Percentiles rank a stretch among this genome's conserved stretches.
These are phyloP conservation scores for Gnetum montanum DNA, from an alignment of 75 land plant genomes.

Conservation along the genomic window DNA sequence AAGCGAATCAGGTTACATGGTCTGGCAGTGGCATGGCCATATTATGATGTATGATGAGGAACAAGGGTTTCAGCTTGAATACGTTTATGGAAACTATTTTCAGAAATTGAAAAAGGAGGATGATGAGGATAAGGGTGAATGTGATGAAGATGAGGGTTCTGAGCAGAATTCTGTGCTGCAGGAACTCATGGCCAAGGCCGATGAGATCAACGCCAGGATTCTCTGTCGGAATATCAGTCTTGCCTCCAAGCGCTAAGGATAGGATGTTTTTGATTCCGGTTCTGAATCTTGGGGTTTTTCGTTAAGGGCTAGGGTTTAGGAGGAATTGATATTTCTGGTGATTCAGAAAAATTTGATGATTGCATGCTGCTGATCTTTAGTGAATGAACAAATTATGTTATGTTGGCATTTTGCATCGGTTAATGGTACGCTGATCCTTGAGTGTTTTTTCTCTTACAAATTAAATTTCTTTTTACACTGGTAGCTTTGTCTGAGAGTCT, in stretches of 20 bases:
- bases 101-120: constrained; percentile 7
- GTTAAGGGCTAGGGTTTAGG: no score
- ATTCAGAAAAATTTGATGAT: no score
- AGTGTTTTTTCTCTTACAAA: no score
- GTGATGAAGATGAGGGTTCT: not conserved
- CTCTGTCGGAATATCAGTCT: constrained; percentile 1
- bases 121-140: not conserved
- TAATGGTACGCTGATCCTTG: no score
- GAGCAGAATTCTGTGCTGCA: not conserved
- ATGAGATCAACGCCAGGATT: constrained; percentile 4
- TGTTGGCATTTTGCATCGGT: no score
- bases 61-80: constrained; percentile 24
- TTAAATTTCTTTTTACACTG: no score
- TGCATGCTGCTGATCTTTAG: no score
- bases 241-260: constrained; percentile 2
- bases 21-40: constrained; percentile 44
- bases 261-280: no score
- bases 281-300: no score
- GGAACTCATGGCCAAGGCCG: constrained; percentile 4
- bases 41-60: constrained; percentile 26
- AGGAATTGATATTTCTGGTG: no score
- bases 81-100: constrained; percentile 32
- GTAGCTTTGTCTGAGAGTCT: no score
- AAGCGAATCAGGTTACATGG: constrained; percentile 16
- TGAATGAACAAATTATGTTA: no score